Base-by-base conservation (phyloP, 2,329 filamentous ascomycete genomes). In the Cladosporium phlei region DNA sequence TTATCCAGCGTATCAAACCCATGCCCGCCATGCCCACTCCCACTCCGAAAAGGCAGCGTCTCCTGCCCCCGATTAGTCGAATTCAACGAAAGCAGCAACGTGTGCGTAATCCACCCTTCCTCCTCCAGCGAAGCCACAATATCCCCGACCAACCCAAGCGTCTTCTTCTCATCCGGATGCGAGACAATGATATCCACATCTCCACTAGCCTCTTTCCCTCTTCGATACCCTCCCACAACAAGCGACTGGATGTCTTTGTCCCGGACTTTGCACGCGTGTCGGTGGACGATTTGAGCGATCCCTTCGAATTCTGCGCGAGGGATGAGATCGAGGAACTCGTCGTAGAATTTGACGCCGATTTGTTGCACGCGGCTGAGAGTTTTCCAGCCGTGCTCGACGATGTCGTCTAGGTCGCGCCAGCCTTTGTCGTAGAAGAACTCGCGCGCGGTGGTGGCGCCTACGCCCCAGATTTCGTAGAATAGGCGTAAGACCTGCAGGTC, bases 1-100 rank as follows among this genome's bases (percentile, higher is more conserved):
- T 96, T 96, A 65, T 97, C 90, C 1, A 97, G 75, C 0, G 82
- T 87, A 61, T 96, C 90, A 55, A 95, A 96, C 0, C 87, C 86
- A 17, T 74, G 69, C 0, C 76, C 76, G 1, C 70, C 69, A 3
- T 51, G 52, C 39, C 59, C 65, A 3, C 52, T 52, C 39, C 59
- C 65, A 3, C 68, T 63, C 5, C 70, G 71, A 56, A 75, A 80
- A 0, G 79, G 78, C 0, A 82, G 66, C 0, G 79, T 76, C 40
- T 77, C 67, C 53, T 96, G 89, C 3, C 80, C 83, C 20, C 89
- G 79, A 44, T 86, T 76, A 9, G 85, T 87, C 54, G 82, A 86
- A 37, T 77, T 79, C 4, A 80, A 76, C 49, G 82, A 84, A 20
- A 94, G 68, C 0, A 76, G 78, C 1, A 97, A 75, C 0, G 85